A percentile compares a stretch with the other conserved stretches of the same genome.
Evolutionary conservation across 2,329 filamentous ascomycete genomes (phyloP).

Genomic region (Cordyceps fumosorosea): DNA sequence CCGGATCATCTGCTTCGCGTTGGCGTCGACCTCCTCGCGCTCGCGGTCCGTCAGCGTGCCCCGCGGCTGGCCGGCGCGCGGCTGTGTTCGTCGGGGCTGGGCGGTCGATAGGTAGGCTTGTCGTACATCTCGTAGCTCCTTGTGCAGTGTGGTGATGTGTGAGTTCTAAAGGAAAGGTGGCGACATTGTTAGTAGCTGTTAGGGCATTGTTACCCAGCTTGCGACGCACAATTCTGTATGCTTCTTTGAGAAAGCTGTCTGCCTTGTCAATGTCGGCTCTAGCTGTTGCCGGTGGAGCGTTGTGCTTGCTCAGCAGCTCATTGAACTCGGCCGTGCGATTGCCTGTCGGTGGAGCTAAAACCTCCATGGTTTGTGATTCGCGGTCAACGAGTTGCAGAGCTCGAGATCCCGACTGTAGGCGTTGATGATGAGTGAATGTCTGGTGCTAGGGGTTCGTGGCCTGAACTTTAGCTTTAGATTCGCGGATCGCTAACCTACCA

Average conservation of each 20-base stretch:
- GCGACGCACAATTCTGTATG: conserved; percentile 74
- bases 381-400: not conserved
- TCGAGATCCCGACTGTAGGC: not conserved
- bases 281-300: conserved; percentile 41
- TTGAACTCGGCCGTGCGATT: conserved; percentile 66
- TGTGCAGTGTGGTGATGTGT: conserved; percentile 73
- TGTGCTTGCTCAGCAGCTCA: conserved; percentile 55
- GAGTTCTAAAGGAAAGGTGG: conserved; percentile 56
- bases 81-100: conserved; percentile 52
- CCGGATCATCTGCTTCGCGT: conserved; percentile 77
- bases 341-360: conserved; percentile 24
- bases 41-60: conserved; percentile 67
- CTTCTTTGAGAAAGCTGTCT: conserved; percentile 88
- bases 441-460: not conserved
- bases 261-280: conserved; percentile 47
- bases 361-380: not conserved
- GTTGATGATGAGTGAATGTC: not conserved
- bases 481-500: not conserved
- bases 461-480: not conserved
- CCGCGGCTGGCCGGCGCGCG: conserved; percentile 37
- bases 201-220: not conserved
- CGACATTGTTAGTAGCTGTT: conserved; percentile 3
- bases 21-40: conserved; percentile 78
- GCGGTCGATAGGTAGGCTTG: conserved; percentile 86
- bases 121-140: conserved; percentile 75